Conservation (phyloP, 306 rosid species). For the Vigna radiata region DNA sequence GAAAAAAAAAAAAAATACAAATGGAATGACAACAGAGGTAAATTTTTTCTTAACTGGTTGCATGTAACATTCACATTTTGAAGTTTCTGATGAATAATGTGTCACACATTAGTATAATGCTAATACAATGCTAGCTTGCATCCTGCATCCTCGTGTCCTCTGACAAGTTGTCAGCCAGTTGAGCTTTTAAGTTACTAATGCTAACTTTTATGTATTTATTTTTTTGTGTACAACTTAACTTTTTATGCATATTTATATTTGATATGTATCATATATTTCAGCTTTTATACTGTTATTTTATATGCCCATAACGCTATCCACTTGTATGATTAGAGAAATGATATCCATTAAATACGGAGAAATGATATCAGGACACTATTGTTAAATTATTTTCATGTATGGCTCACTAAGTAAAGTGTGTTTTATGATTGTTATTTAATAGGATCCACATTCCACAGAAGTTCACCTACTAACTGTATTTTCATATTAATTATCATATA, state of each 20-base stretch:
- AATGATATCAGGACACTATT: not conserved
- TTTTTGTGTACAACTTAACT: too few species aligned
- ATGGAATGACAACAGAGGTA: not conserved
- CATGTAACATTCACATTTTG: not conserved
- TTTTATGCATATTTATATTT: too few species aligned
- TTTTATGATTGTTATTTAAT: not conserved
- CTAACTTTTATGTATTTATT: too few species aligned
- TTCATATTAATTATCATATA: not conserved
- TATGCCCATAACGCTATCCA: too few species aligned
- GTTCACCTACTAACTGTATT: not conserved
- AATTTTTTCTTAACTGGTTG: not conserved
- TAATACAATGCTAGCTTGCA: too few species aligned
- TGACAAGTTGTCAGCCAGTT: too few species aligned
- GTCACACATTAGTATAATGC: not conserved
- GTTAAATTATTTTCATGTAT: not conserved
- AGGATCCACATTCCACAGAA: not conserved
- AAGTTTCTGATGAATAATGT: slow-evolving; percentile 8
- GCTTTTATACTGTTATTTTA: too few species aligned
- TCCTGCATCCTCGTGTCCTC: too few species aligned
- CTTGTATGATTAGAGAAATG: too few species aligned
- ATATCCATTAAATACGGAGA: not conserved
- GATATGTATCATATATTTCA: too few species aligned
- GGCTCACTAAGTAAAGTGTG: not conserved
- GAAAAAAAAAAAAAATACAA: not conserved
- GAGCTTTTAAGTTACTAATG: too few species aligned